These are phyloP conservation scores for Aureobasidium sp. DNA, from an alignment of 2,329 filamentous ascomycete species.

Conservation along the genomic window DNA sequence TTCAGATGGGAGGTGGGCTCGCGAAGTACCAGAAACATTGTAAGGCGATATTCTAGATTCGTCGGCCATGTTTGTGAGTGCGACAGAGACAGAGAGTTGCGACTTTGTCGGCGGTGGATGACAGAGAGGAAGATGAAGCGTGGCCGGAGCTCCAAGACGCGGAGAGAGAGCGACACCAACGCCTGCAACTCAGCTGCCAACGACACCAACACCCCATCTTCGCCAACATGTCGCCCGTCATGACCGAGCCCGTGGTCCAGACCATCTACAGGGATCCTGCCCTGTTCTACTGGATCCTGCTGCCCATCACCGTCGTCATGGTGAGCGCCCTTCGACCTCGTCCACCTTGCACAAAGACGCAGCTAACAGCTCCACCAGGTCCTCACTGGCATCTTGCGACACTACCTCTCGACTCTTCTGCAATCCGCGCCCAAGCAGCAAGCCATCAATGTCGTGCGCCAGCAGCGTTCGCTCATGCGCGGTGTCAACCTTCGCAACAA, in stretches of 20 bases:
- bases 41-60: slow-evolving; percentile 28
- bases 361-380: slow-evolving; percentile 45
- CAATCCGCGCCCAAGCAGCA: slow-evolving; percentile 74
- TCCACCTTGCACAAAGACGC: background rate
- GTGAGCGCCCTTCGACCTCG: slow-evolving; percentile 34
- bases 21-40: slow-evolving; percentile 19
- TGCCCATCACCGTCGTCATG: slow-evolving; percentile 97
- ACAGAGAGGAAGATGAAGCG: slow-evolving; percentile 4
- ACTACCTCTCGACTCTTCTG: slow-evolving; percentile 92
- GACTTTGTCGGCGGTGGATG: background rate
- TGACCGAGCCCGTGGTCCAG: slow-evolving; percentile 81
- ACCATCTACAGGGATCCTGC: slow-evolving; percentile 98
- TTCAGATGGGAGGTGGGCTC: background rate
- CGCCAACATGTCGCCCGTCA: slow-evolving; percentile 34
- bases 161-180: background rate
- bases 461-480: slow-evolving; percentile 73
- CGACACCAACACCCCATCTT: background rate
- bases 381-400: slow-evolving; percentile 86
- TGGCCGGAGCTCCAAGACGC: slow-evolving; percentile 5
- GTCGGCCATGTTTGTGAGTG: slow-evolving; percentile 12
- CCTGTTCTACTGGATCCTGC: slow-evolving; percentile 99
- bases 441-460: slow-evolving; percentile 65
- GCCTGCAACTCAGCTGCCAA: background rate
- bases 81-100: background rate
- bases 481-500: slow-evolving; percentile 79